Base-by-base conservation (phyloP, 768 basidiomycete species). In the Serendipita vermifera region DNA sequence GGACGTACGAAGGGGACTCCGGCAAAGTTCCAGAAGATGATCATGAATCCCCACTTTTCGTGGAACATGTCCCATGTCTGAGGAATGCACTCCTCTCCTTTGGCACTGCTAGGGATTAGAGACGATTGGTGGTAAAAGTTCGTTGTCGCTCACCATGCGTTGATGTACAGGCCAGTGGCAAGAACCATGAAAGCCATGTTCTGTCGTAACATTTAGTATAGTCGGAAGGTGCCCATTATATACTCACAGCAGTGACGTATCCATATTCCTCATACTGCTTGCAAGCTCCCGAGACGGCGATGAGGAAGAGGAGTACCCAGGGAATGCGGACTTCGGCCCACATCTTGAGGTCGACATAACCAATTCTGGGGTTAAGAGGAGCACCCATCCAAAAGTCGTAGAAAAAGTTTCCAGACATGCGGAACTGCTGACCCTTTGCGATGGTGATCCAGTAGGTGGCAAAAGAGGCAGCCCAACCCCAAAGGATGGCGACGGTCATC, bases 1-100 rank as follows among this genome's bases (percentile, higher is more conserved):
- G n/a, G 31, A n/a, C 54, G 26, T 39, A 55, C 87, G 70, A 93
- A 92, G 39, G 87, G 88, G 11, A 91, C 89, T 40, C 91, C 92
- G 2, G 92, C 87, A 62, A 90, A 81, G 66, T 92, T 91, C 93
- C 93, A 96, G 74, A 97, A 97, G 66, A 96, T 96, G 61, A 97
- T 84, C 80, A 97, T 85, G 76, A 93, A 97, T 29, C 93, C 88
- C 87, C 87, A 85, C 77, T 99, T 99, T 66, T 99, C 94, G 63
- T 94, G 89, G 74, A 83, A 96, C 90, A 99, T 99, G 64, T 97
- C 96, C 94, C 96, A 98, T 2, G 91, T 93, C 69, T 94, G 89
- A 4, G 90, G 89, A 59, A 93, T 91, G 64, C 87, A 91, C 65
- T 94, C 91, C 64, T 94, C 92, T 38, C 86, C 92, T 68, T 96